Conservation (phyloP, 129 eudicot species). For the Deinandra increscens region DNA sequence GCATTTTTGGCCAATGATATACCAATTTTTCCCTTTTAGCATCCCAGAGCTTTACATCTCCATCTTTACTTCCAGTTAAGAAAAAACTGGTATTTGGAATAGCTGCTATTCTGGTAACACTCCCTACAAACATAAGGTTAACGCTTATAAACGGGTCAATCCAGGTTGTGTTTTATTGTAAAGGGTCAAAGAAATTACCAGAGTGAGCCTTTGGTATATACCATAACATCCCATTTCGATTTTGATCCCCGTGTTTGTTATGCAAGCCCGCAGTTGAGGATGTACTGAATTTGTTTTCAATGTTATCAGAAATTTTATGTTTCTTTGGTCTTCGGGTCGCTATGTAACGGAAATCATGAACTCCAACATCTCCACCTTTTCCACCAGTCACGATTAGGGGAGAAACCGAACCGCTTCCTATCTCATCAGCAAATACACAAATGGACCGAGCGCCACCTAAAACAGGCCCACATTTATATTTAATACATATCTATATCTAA, state of each 20-base stretch:
- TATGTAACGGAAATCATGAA: conserved; percentile 97
- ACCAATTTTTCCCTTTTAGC: conserved; percentile 76
- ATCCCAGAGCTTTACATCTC: conserved; percentile 99
- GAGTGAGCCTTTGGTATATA: conserved; percentile 97
- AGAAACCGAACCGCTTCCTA: conserved; percentile 91
- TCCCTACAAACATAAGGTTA: conserved; percentile 46
- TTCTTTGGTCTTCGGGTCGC: conserved; percentile 88
- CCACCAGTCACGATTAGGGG: conserved; percentile 97
- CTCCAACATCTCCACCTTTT: conserved; percentile 91
- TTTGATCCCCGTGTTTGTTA: conserved; percentile 84
- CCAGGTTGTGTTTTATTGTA: neutral
- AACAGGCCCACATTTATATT: too few relatives aligned
- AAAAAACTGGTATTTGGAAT: conserved; percentile 85
- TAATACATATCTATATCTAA: too few relatives aligned
- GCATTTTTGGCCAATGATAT: conserved; percentile 89
- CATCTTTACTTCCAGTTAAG: conserved; percentile 98
- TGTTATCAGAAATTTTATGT: conserved; percentile 49
- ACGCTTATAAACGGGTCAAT: neutral
- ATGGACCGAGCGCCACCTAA: conserved; percentile 91
- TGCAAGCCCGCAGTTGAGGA: conserved; percentile 62
- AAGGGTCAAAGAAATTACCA: conserved; percentile 41
- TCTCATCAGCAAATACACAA: conserved; percentile 76
- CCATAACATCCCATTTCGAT: conserved; percentile 97
- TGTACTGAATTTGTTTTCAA: conserved; percentile 51
- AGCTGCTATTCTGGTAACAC: conserved; percentile 75